Conservation (phyloP, 1,139 yeast species). For the Taphrina betulina region DNA sequence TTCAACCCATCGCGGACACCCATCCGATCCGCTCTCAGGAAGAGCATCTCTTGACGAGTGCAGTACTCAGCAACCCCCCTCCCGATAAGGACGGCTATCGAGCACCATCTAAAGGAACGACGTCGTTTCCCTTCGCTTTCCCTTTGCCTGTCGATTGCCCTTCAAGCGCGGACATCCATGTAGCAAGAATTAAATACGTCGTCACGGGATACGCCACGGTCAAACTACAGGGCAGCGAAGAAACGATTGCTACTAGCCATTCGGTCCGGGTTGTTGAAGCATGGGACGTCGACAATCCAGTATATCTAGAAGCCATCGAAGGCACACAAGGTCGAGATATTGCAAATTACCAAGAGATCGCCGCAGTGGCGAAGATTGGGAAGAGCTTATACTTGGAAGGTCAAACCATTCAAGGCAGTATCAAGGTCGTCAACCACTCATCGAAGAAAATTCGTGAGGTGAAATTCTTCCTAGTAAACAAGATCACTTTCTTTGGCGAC, state of each 20-base stretch:
- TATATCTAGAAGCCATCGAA: conserved; percentile 21
- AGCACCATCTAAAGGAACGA: conserved; percentile 32
- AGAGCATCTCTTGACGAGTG: conserved; percentile 33
- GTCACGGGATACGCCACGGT: conserved; percentile 34
- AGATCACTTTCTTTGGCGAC: conserved; percentile 29
- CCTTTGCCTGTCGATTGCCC: conserved; percentile 34
- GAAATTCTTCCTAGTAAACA: conserved; percentile 21
- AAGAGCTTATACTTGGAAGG: conserved; percentile 19
- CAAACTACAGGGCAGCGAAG: conserved; percentile 31
- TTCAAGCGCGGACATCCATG: conserved; percentile 29
- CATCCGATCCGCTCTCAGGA: conserved; percentile 12
- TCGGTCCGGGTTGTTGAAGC: conserved; percentile 36
- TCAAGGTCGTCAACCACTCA: conserved; percentile 25
- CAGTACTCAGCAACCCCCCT: conserved; percentile 33
- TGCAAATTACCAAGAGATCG: conserved; percentile 27
- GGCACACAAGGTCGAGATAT: conserved; percentile 28
- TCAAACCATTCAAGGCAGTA: conserved; percentile 9
- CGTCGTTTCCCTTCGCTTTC: conserved; percentile 35
- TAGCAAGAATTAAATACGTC: conserved; percentile 30
- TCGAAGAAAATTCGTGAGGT: conserved; percentile 27
- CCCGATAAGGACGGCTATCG: conserved; percentile 36
- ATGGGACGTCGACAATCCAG: conserved; percentile 36
- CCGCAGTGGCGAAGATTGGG: conserved; percentile 20
- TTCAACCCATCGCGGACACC: conserved; percentile 30
- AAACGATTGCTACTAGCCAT: conserved; percentile 24